phyloP scores from a whole-genome alignment of 2,329 filamentous ascomycete species.

The Alternaria alternata region DNA sequence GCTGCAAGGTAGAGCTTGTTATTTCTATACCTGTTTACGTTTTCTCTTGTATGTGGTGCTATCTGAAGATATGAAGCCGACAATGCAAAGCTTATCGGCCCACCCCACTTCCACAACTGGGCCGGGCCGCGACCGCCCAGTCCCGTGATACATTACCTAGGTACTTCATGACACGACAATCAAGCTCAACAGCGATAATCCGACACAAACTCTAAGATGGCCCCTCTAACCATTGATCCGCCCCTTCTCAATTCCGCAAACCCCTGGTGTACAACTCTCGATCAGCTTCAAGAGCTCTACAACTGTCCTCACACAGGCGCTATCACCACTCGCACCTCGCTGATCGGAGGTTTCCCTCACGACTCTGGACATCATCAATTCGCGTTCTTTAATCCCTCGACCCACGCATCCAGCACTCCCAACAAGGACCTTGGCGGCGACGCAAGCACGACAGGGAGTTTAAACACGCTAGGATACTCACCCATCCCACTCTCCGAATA shows the following conservation, averaged over 20 bases:
- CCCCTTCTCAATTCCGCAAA: conserved; percentile 78
- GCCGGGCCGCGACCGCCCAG: not conserved
- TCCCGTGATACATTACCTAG: not conserved
- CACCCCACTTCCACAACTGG: no score
- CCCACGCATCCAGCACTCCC: conserved; percentile 36
- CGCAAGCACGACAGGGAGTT: conserved; percentile 40
- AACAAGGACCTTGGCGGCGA: conserved; percentile 27
- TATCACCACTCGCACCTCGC: conserved; percentile 75
- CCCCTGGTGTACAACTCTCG: conserved; percentile 74
- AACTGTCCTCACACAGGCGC: conserved; percentile 71
- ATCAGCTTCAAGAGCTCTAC: conserved; percentile 70
- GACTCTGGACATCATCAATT: conserved; percentile 69
- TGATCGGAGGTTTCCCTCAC: conserved; percentile 71
- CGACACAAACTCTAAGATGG: conserved; percentile 23
- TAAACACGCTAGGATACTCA: conserved; percentile 80
- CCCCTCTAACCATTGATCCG: conserved; percentile 63
- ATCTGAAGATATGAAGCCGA: no score
- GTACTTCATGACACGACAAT: not conserved
- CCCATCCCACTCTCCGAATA: conserved; percentile 69
- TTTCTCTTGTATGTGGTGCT: no score
- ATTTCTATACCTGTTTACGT: no score
- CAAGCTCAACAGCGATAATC: not conserved
- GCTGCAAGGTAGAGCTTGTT: no score
- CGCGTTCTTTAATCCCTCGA: conserved; percentile 66
- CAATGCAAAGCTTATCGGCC: no score